Conservation (phyloP, 108 stramenopile species). For the Skeletonema potamos region DNA sequence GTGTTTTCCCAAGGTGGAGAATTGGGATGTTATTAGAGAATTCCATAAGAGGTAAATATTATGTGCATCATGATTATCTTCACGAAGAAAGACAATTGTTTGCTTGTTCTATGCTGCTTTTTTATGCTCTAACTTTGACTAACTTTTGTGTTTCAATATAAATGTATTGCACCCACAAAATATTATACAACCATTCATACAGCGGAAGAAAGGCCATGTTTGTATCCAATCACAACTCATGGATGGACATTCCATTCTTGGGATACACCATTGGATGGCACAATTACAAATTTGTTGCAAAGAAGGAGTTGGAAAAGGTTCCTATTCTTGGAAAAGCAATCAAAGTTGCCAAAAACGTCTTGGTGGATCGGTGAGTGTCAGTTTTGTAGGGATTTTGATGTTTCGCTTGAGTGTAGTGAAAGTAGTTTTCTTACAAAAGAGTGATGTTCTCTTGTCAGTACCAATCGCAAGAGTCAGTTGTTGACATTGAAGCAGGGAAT, state of each 20-base stretch:
- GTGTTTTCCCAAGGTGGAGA: constrained; percentile 62
- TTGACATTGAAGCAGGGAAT: constrained; percentile 82
- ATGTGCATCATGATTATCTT: not conserved
- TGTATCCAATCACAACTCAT: constrained; percentile 89
- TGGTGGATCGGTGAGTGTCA: constrained; percentile 62
- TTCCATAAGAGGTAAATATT: constrained; percentile 59
- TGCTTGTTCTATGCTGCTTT: not conserved
- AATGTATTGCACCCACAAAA: not conserved
- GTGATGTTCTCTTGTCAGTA: not conserved
- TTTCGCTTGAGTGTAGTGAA: too few species aligned
- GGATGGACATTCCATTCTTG: constrained; percentile 91
- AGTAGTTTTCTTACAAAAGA: not conserved
- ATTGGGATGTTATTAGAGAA: constrained; percentile 51
- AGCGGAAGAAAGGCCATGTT: constrained; percentile 79
- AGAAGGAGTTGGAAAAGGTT: constrained; percentile 83
- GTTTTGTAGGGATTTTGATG: not conserved
- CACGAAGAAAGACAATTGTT: not conserved
- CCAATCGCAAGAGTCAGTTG: constrained; percentile 69
- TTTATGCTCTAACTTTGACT: not conserved
- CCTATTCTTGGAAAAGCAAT: constrained; percentile 85
- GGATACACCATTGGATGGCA: constrained; percentile 87
- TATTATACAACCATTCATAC: not conserved
- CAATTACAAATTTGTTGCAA: constrained; percentile 90
- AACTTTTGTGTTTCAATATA: not conserved
- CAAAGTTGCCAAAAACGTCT: constrained; percentile 65